Percentiles rank a stretch among this genome's conserved stretches.
phyloP scores from a whole-genome alignment of 2,329 filamentous ascomycete species.

The Fusarium sp. region DNA sequence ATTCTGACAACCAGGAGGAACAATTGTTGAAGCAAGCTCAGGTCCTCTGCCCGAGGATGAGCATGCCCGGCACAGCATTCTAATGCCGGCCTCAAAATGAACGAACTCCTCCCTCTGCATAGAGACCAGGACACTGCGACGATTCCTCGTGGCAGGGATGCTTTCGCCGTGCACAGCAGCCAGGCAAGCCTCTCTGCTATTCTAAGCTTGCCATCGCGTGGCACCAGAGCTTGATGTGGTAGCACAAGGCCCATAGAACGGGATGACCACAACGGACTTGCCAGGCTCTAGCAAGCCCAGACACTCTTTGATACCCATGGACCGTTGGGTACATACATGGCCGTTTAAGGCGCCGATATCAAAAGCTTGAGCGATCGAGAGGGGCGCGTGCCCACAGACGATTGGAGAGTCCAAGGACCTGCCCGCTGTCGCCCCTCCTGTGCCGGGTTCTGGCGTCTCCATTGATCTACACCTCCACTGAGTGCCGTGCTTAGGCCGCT shows the following conservation, averaged over 20 bases:
- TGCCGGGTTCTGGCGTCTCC: conserved; percentile 24
- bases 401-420: conserved; percentile 19
- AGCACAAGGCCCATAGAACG: conserved; percentile 25
- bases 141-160: not conserved
- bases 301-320: not conserved
- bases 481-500: conserved; percentile 31
- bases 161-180: not conserved
- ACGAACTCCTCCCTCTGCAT: not conserved
- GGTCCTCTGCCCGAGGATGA: not conserved
- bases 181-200: not conserved
- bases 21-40: not conserved
- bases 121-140: not conserved
- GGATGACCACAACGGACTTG: conserved; percentile 19
- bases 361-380: conserved; percentile 9
- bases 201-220: conserved; percentile 20
- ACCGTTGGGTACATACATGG: conserved; percentile 24
- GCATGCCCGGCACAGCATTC: not conserved
- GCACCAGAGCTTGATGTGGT: conserved; percentile 27
- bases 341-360: conserved; percentile 16
- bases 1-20: not conserved
- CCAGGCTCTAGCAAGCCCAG: conserved; percentile 8
- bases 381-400: conserved; percentile 11
- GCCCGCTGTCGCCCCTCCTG: conserved; percentile 1
- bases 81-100: not conserved
- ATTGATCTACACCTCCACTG: conserved; percentile 40